Conservation (phyloP, 2,329 filamentous ascomycete genomes). For the Karstenula rhodostoma region DNA sequence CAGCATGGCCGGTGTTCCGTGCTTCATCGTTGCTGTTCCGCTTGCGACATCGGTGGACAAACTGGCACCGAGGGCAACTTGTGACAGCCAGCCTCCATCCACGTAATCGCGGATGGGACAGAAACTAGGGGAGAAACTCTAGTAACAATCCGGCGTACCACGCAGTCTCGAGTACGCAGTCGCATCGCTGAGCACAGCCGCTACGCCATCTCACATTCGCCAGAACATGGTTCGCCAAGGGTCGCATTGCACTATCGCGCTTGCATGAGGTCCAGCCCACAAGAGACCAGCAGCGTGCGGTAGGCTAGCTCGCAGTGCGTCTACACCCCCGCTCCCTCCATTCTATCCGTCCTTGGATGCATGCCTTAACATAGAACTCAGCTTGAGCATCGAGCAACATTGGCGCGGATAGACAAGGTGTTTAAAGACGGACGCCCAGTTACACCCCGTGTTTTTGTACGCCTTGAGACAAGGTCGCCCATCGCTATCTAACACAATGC, state of each 20-base stretch:
- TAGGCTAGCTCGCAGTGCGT: slow-evolving; percentile 5
- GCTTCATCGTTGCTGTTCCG: slow-evolving; percentile 1
- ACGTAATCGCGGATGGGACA: background rate
- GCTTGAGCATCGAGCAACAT: background rate
- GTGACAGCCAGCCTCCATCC: background rate
- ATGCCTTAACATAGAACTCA: slow-evolving; percentile 13
- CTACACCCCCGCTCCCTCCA: slow-evolving; percentile 9
- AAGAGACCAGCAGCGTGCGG: background rate
- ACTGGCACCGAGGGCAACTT: background rate
- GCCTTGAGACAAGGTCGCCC: background rate
- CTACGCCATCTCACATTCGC: slow-evolving; percentile 9
- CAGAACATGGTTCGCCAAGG: slow-evolving; percentile 8
- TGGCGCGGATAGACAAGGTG: background rate
- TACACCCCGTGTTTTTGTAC: background rate
- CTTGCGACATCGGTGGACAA: background rate
- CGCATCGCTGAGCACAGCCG: slow-evolving; percentile 8
- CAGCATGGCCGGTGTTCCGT: background rate
- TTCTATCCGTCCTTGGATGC: slow-evolving; percentile 5
- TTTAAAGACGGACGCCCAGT: background rate
- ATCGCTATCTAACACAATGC: background rate
- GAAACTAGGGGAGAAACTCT: background rate
- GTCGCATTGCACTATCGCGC: slow-evolving; percentile 4
- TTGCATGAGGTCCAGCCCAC: slow-evolving; percentile 4
- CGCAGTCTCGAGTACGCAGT: slow-evolving; percentile 1
- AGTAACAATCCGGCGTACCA: background rate